Conservation (phyloP, 371 early-diverging fungal species). For the Enteropsectra breve region DNA sequence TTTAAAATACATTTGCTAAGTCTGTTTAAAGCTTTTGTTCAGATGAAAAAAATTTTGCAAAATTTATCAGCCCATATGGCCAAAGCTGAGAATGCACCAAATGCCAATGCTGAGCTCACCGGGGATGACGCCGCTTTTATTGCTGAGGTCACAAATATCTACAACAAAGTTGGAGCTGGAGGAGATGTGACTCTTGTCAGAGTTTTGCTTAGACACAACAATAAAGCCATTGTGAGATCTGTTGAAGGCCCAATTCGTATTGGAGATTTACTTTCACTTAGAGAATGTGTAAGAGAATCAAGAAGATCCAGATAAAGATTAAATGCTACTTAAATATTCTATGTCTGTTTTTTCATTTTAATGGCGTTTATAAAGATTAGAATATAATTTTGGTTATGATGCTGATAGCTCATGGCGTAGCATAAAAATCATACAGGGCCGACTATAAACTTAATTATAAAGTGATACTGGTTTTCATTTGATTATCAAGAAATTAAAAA, state of each 20-base stretch:
- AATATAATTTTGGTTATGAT: too few species aligned
- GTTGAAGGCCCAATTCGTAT: conserved; percentile 53
- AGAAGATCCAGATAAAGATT: conserved; percentile 52
- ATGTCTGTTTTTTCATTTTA: too few species aligned
- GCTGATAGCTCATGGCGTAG: too few species aligned
- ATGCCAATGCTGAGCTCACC: background rate
- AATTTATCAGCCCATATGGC: conserved; percentile 9
- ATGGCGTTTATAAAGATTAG: too few species aligned
- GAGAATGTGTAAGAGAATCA: conserved; percentile 60
- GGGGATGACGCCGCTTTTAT: conserved; percentile 28
- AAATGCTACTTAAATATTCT: background rate
- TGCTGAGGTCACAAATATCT: conserved; percentile 51
- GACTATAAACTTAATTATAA: too few species aligned
- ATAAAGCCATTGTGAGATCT: conserved; percentile 49
- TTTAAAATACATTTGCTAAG: too few species aligned
- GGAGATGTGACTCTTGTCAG: conserved; percentile 47
- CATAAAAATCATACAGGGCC: too few species aligned
- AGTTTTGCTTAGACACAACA: conserved; percentile 42
- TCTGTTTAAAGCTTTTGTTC: too few species aligned
- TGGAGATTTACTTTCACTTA: conserved; percentile 55
- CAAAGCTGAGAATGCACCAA: background rate
- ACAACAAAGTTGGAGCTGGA: conserved; percentile 53
- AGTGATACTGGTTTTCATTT: too few species aligned
- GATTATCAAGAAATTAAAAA: too few species aligned
- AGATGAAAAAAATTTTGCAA: conserved; percentile 18